A percentile compares a stretch with the other conserved stretches of the same genome.
Conservation (phyloP, 345 rosid species). For the Pistacia atlantica region DNA sequence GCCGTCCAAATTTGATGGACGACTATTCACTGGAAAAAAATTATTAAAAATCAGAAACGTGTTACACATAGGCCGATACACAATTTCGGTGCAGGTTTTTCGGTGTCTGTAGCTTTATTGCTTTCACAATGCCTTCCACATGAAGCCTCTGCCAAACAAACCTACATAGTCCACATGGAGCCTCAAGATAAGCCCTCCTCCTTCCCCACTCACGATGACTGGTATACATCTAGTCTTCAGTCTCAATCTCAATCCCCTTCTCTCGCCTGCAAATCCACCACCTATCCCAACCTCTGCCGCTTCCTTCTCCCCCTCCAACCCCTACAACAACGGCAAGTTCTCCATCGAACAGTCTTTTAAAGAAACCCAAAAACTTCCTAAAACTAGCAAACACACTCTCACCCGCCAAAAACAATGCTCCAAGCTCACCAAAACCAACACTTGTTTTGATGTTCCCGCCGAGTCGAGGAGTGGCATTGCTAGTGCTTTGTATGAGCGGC, state of each 20-base stretch:
- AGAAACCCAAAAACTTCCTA: conserved; percentile 50
- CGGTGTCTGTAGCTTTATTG: no score
- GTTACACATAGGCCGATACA: no score
- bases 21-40: no score
- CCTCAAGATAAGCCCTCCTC: conserved; percentile 57
- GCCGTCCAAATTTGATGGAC: no score
- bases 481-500: conserved; percentile 30
- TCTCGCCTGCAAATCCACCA: conserved; percentile 51
- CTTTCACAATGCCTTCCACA: conserved; percentile 10
- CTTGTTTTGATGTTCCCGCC: conserved; percentile 58
- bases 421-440: conserved; percentile 25
- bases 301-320: conserved; percentile 50
- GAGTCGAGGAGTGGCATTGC: conserved; percentile 44
- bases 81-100: no score
- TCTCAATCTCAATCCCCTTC: conserved; percentile 32
- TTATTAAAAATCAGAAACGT: no score
- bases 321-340: conserved; percentile 53
- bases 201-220: conserved; percentile 61
- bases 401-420: conserved; percentile 19
- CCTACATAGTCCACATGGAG: conserved; percentile 79
- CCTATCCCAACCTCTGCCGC: conserved; percentile 73
- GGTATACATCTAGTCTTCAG: conserved; percentile 63
- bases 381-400: conserved; percentile 33
- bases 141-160: conserved; percentile 33
- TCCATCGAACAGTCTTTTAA: conserved; percentile 61